Conservation (phyloP, 2,329 filamentous ascomycete species). For the Neofusicoccum sp. region DNA sequence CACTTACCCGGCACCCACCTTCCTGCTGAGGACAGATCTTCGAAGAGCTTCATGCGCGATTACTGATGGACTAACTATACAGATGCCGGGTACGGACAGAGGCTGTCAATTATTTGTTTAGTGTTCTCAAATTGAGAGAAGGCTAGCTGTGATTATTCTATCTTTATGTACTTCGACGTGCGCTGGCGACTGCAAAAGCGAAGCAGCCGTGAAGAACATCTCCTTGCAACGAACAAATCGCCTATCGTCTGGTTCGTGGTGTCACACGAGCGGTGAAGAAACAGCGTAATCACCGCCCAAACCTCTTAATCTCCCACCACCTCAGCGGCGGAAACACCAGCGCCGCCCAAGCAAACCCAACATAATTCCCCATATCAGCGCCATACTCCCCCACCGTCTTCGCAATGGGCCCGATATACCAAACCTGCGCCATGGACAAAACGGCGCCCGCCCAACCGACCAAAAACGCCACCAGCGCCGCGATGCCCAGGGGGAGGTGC, state of each 20-base stretch:
- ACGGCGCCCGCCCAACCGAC: conserved; percentile 65
- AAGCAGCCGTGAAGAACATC: too few relatives aligned
- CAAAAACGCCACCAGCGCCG: conserved; percentile 60
- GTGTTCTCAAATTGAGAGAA: too few relatives aligned
- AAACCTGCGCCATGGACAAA: conserved; percentile 67
- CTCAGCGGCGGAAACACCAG: conserved; percentile 57
- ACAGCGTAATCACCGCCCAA: conserved; percentile 42
- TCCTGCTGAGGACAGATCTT: too few relatives aligned
- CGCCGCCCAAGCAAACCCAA: conserved; percentile 60
- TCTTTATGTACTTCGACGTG: too few relatives aligned
- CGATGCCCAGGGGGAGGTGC: conserved; percentile 61
- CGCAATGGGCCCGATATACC: conserved; percentile 65
- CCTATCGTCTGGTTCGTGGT: not conserved
- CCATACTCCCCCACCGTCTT: conserved; percentile 57
- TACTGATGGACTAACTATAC: too few relatives aligned
- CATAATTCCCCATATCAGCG: conserved; percentile 60
- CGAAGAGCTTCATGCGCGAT: too few relatives aligned
- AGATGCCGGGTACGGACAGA: too few relatives aligned
- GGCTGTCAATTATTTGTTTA: too few relatives aligned
- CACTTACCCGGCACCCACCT: too few relatives aligned
- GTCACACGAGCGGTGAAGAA: not conserved
- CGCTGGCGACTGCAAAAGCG: too few relatives aligned
- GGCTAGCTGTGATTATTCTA: too few relatives aligned
- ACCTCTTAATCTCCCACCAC: conserved; percentile 50
- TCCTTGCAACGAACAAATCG: too few relatives aligned